Conservation (phyloP, 345 rosid species). For the Aurinia saxatilis region DNA sequence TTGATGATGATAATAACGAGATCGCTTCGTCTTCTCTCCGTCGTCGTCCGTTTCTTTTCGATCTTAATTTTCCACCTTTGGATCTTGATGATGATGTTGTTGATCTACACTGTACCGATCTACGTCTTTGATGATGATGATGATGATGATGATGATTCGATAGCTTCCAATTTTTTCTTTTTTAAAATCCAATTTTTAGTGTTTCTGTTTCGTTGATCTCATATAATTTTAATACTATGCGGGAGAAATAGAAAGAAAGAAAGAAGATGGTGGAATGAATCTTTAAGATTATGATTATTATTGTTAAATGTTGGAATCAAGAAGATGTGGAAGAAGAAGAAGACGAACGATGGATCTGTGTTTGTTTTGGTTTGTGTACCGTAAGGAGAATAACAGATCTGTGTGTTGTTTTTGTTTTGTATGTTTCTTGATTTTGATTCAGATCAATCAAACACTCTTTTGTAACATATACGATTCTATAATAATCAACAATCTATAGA, state of each 20-base stretch:
- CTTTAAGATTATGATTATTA: constrained; percentile 2
- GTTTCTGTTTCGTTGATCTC: constrained; percentile 25
- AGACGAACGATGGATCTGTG: constrained; percentile 13
- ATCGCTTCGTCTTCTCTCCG: constrained; percentile 39
- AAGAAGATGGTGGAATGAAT: constrained; percentile 10
- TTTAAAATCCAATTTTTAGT: not conserved
- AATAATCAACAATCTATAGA: not conserved
- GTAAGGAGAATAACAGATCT: constrained; percentile 17
- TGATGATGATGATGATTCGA: no score
- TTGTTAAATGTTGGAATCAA: constrained; percentile 9
- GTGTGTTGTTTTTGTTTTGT: not conserved
- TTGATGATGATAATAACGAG: constrained; percentile 45
- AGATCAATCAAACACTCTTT: constrained; percentile 5
- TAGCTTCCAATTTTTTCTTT: no score
- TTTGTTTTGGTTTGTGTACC: constrained; percentile 1
- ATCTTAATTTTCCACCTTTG: constrained; percentile 79
- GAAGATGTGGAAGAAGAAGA: constrained; percentile 2
- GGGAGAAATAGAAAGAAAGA: constrained; percentile 20
- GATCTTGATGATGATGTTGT: constrained; percentile 50
- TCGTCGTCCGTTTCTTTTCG: constrained; percentile 49
- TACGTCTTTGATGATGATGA: constrained; percentile 86
- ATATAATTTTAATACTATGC: constrained; percentile 16
- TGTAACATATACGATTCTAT: constrained; percentile 25
- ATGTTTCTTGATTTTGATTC: not conserved
- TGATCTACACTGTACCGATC: constrained; percentile 60